phyloP scores from a whole-genome alignment of 1,284 basidiomycete genomes.

The Cryptococcus sp. region DNA sequence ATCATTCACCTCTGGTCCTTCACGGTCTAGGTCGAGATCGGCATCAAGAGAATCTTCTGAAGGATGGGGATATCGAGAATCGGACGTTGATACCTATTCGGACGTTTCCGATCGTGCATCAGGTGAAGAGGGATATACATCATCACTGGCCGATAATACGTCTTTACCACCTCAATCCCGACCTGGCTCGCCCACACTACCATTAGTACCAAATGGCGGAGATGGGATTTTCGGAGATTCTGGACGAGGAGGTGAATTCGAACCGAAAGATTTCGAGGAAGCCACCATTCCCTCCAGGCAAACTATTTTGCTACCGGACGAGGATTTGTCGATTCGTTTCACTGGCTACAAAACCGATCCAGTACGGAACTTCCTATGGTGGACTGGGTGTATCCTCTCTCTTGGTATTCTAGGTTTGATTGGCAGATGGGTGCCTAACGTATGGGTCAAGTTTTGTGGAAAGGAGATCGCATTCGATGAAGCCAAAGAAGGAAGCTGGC shows the following conservation, averaged over 20 bases:
- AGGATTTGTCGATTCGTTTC: constrained; percentile 84
- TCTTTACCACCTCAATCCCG: constrained; percentile 47
- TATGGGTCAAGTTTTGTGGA: constrained; percentile 87
- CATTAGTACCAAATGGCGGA: constrained; percentile 35
- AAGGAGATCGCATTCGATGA: constrained; percentile 77
- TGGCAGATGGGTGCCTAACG: constrained; percentile 86
- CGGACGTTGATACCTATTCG: constrained; percentile 34
- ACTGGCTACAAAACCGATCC: constrained; percentile 75
- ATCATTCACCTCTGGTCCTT: constrained; percentile 16
- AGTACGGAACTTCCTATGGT: constrained; percentile 69
- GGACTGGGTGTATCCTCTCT: constrained; percentile 62
- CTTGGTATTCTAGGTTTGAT: constrained; percentile 75
- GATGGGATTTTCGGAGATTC: constrained; percentile 47
- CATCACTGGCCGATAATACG: constrained; percentile 48
- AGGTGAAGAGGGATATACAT: constrained; percentile 41
- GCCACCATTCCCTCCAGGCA: constrained; percentile 55
- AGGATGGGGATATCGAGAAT: constrained; percentile 43
- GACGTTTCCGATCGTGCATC: constrained; percentile 29
- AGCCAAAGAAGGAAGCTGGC: constrained; percentile 61
- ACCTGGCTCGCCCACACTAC: constrained; percentile 41
- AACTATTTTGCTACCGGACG: constrained; percentile 81
- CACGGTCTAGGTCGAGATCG: constrained; percentile 10
- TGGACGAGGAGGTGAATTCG: constrained; percentile 12
- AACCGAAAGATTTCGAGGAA: constrained; percentile 40
- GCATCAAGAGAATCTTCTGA: constrained; percentile 27